Conservation (phyloP, 1,284 basidiomycete species). For the Leccinum fallax region DNA sequence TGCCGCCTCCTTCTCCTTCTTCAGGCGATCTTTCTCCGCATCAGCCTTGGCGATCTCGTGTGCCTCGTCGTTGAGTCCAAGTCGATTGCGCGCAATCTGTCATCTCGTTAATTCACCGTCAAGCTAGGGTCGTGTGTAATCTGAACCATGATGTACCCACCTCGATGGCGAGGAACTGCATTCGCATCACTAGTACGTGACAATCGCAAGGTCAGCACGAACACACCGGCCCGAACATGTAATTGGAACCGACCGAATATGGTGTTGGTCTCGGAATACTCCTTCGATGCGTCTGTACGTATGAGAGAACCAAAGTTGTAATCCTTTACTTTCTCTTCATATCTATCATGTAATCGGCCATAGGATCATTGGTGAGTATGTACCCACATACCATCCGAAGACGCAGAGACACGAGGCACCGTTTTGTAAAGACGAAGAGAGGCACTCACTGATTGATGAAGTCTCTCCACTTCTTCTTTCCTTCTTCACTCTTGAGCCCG, state of each 20-base stretch:
- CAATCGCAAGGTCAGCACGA: slow-evolving; percentile 6
- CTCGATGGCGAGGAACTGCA: slow-evolving; percentile 94
- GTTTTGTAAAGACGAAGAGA: neutral
- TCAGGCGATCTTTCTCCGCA: slow-evolving; percentile 58
- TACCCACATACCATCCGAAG: slow-evolving; percentile 3
- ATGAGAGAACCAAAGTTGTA: slow-evolving; percentile 98
- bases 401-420: neutral
- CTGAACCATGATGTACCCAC: slow-evolving; percentile 40
- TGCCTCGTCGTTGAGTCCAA: slow-evolving; percentile 91
- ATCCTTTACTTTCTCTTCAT: slow-evolving; percentile 87
- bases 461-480: slow-evolving; percentile 90
- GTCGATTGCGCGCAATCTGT: slow-evolving; percentile 88
- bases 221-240: neutral
- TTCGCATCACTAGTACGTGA: slow-evolving; percentile 60
- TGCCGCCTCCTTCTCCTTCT: slow-evolving; percentile 49
- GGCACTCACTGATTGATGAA: slow-evolving; percentile 84
- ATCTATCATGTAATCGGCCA: slow-evolving; percentile 44
- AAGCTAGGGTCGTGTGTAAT: neutral
- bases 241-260: slow-evolving; percentile 74
- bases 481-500: slow-evolving; percentile 90
- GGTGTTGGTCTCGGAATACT: slow-evolving; percentile 92
- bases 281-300: slow-evolving; percentile 76
- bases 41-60: slow-evolving; percentile 81
- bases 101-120: slow-evolving; percentile 8
- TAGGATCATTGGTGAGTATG: slow-evolving; percentile 9